Percentiles rank a stretch among this genome's conserved stretches.
Evolutionary conservation across 2,329 filamentous ascomycete genomes (phyloP).

Genomic region (Fusarium mundagurra): DNA sequence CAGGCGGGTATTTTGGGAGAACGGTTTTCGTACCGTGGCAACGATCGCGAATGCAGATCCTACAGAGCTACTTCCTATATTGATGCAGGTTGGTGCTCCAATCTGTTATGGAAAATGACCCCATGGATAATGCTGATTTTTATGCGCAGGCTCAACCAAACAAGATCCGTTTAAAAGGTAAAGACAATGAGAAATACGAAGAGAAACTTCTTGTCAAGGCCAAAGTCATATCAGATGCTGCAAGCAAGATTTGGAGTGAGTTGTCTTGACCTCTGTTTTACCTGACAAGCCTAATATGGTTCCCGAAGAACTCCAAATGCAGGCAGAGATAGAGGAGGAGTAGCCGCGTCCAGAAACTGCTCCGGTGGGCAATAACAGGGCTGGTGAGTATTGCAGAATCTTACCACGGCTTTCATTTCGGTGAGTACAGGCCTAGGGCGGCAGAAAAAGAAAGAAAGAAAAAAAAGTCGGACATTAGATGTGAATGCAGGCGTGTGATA

Average conservation of each 20-base stretch:
- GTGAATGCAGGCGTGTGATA: conserved; percentile 10
- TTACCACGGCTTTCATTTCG: not conserved
- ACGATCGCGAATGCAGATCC: conserved; percentile 75
- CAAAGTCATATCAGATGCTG: conserved; percentile 73
- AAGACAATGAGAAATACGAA: conserved; percentile 67
- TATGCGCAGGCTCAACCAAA: conserved; percentile 70
- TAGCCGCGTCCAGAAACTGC: conserved; percentile 21
- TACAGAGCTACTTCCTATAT: conserved; percentile 73
- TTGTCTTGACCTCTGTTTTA: conserved; percentile 16
- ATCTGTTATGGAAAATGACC: not conserved
- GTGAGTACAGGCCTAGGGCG: conserved; percentile 12
- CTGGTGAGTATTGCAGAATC: not conserved
- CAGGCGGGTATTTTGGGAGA: conserved; percentile 75
- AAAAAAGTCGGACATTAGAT: conserved; percentile 13
- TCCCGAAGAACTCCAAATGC: conserved; percentile 59
- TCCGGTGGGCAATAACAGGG: not conserved
- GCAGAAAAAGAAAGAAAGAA: conserved; percentile 6
- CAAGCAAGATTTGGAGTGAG: conserved; percentile 75
- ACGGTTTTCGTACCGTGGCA: conserved; percentile 75
- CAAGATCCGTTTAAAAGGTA: conserved; percentile 65
- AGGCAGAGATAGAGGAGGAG: conserved; percentile 60
- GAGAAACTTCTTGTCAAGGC: conserved; percentile 74
- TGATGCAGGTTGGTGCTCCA: conserved; percentile 68
- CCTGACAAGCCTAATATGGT: conserved; percentile 1
- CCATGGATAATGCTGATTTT: not conserved